These are phyloP conservation scores for Aspergillus vadensis DNA, from an alignment of 2,329 filamentous ascomycete species.

Conservation along the genomic window DNA sequence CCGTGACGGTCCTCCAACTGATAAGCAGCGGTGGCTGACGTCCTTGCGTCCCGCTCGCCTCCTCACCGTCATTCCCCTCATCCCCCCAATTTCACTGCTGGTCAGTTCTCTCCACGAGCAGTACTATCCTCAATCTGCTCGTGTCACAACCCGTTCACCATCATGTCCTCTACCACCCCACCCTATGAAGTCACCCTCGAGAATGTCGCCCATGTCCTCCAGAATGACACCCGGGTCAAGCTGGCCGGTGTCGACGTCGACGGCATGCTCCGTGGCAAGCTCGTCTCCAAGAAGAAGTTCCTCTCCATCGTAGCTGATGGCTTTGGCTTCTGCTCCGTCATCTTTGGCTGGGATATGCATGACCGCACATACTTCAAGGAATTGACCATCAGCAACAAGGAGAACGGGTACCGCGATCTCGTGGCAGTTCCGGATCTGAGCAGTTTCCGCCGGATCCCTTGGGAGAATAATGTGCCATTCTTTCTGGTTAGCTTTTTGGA, in stretches of 20 bases:
- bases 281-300: slow-evolving; percentile 92
- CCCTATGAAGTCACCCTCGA: slow-evolving; percentile 54
- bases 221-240: slow-evolving; percentile 77
- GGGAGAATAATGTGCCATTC: slow-evolving; percentile 84
- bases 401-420: slow-evolving; percentile 86
- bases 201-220: slow-evolving; percentile 66
- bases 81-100: not conserved
- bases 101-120: not conserved
- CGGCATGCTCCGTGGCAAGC: slow-evolving; percentile 82
- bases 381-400: slow-evolving; percentile 82
- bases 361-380: slow-evolving; percentile 86
- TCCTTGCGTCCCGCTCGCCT: not conserved
- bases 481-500: slow-evolving; percentile 83
- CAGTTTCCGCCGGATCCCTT: slow-evolving; percentile 81
- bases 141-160: not conserved
- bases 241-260: slow-evolving; percentile 86
- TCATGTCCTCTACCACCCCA: slow-evolving; percentile 12
- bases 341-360: slow-evolving; percentile 98
- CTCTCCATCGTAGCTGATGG: slow-evolving; percentile 76
- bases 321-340: slow-evolving; percentile 91
- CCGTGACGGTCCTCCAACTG: not conserved
- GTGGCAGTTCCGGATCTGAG: slow-evolving; percentile 77
- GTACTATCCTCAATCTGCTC: not conserved
- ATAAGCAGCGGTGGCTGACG: not conserved
- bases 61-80: not conserved